Base-by-base conservation (phyloP, 768 basidiomycete species). In the Kwoniella dejecticola region DNA sequence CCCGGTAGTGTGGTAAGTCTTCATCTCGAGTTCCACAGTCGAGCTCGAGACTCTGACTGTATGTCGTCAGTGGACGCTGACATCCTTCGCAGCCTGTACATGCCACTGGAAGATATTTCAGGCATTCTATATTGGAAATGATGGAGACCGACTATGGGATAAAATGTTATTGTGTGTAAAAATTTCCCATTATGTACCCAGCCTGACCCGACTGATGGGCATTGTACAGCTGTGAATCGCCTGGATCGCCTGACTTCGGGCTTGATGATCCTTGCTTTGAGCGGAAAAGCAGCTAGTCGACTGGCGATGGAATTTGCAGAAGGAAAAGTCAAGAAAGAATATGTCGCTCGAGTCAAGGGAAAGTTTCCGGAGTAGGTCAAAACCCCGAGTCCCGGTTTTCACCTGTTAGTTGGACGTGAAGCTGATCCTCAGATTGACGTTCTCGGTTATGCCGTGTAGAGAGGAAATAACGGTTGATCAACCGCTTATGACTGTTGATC, bases 201-300 rank as follows among this genome's bases (percentile, higher is more conserved):
- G n/a, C n/a, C n/a, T n/a, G n/a, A n/a, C n/a, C n/a, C n/a, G n/a
- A n/a, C n/a, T n/a, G n/a, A n/a, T n/a, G n/a, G n/a, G n/a, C n/a
- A n/a, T n/a, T n/a, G n/a, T n/a, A n/a, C 74, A 98, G 95, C 95
- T 60, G 89, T 92, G 21, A 99, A 98, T 75, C 85, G 96, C 58
- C 81, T 99, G 56, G 96, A 99, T 79, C 84, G 96, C 56, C 82
- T 98, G 26, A 98, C 96, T 0, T 93, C 91, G 0, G 96, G 96
- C 6, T 82, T 97, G 44, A 93, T 99, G 92, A 89, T 99, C 69
- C 81, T 97, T 52, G 91, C 93, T 0, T 81, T 92, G 12, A 87
- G 87, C 19, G 81, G 85, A 0, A 79, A 84, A 42, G 83, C 88
- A 33, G 91, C 92, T 2, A 83, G 86, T 29, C 77, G 81, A 15